Evolutionary conservation across 495 filamentous ascomycete species (phyloP).

Genomic region (Amphirosellinia nigrospora): DNA sequence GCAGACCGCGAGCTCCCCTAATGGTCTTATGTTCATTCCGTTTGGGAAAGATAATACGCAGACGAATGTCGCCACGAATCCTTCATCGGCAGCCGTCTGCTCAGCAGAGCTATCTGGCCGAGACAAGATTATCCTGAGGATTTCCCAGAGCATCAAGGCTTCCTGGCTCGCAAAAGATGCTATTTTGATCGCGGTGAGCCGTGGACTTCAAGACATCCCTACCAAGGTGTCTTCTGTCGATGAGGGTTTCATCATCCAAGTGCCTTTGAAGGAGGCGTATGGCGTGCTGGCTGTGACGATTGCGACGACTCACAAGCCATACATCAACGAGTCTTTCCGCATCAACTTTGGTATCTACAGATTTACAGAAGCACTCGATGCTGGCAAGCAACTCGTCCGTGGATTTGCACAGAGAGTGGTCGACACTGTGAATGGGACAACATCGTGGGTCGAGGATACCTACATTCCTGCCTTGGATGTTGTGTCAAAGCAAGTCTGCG

Average conservation of each 20-base stretch:
- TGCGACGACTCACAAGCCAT: constrained; percentile 49
- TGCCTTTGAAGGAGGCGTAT: constrained; percentile 47
- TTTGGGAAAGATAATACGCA: constrained; percentile 43
- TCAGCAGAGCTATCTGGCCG: constrained; percentile 44
- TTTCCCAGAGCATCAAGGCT: constrained; percentile 46
- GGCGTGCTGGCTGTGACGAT: constrained; percentile 52
- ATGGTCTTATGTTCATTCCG: constrained; percentile 39
- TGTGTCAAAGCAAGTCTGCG: constrained; percentile 40
- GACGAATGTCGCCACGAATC: constrained; percentile 25
- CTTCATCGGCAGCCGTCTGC: constrained; percentile 42
- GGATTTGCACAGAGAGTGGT: constrained; percentile 43
- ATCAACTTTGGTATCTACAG: constrained; percentile 50
- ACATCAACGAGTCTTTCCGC: constrained; percentile 53
- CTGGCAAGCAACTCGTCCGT: constrained; percentile 46
- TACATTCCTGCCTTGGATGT: constrained; percentile 40
- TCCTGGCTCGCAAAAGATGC: constrained; percentile 50
- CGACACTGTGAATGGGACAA: constrained; percentile 42
- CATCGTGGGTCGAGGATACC: constrained; percentile 42
- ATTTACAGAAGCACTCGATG: constrained; percentile 44
- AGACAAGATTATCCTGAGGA: constrained; percentile 48
- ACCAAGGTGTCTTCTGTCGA: constrained; percentile 50
- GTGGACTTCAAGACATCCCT: constrained; percentile 45
- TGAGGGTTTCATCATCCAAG: constrained; percentile 52
- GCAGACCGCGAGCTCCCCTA: constrained; percentile 31
- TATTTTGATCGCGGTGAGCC: constrained; percentile 51